Evolutionary conservation across 2,329 filamentous ascomycete genomes (phyloP), one percentile per base, ranked within the genome.

Genomic region (Pseudopyrenochaeta lycopersici): DNA sequence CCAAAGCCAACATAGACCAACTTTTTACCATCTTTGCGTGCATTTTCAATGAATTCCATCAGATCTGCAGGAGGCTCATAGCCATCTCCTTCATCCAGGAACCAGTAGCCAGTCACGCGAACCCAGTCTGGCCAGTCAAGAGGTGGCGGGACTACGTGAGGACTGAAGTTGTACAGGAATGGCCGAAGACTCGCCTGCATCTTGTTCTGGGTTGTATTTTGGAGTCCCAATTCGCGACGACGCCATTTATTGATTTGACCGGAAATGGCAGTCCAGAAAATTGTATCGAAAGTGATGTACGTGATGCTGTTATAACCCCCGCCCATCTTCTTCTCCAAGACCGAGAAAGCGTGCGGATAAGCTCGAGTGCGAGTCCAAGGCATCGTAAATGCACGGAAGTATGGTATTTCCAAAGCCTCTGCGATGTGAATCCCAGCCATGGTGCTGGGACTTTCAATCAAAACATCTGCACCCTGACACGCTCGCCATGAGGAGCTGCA

Each of bases 381-480:
- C 95, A 99, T 99, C 15, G 92, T 96, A 72, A 99, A 99, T 0
- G 93, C 94, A 50, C 95, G 88, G 80, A 98, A 98, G 75, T 99
- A 99, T 0, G 95, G 95, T 39, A 99, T 96, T 12, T 86, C 84
- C 1, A 99, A 83, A 20, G 92, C 92, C 77, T 99, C 95, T 1
- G 95, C 95, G 62, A 99, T 96, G 74, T 99, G 95, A 48, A 99
- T 97, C 21, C 95, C 95, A 0, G 90, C 92, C 95, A 99, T 99
- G 12, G 95, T 92, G 52, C 91, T 96, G 0, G 95, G 95, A 41
- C 91, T 96, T 74, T 99, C 95, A 56, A 99, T 97, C 33, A 99
- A 81, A 29, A 99, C 80, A 72, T 99, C 94, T 1, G 90, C 90
- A 20, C 88, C 90, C 74, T 97, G 87, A 68, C 94, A 98, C 1